Conservation (phyloP, 2,329 filamentous ascomycete species). For the Aspergillus vadensis region DNA sequence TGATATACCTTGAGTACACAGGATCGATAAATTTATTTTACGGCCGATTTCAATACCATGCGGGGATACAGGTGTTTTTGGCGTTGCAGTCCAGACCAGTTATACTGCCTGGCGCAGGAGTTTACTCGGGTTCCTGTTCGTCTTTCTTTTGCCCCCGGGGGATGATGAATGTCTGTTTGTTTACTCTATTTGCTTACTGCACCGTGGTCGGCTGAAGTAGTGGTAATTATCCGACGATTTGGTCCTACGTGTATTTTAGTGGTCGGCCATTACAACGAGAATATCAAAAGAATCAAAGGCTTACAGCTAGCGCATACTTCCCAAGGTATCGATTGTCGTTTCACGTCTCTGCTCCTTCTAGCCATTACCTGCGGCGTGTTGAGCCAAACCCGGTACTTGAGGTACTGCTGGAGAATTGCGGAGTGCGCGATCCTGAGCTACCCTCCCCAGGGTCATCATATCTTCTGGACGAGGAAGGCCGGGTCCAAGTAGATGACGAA, state of each 20-base stretch:
- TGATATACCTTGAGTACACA: constrained; percentile 30
- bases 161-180: constrained; percentile 5
- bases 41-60: constrained; percentile 6
- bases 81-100: constrained; percentile 8
- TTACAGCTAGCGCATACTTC: neutral
- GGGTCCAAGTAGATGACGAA: constrained; percentile 21
- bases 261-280: neutral
- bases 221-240: neutral
- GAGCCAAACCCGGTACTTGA: constrained; percentile 50
- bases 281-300: neutral
- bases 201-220: neutral
- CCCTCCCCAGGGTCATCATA: constrained; percentile 35
- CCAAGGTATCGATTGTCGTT: neutral
- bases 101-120: neutral
- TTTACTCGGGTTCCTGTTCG: constrained; percentile 4
- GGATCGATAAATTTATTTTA: neutral
- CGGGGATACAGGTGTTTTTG: constrained; percentile 8
- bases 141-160: neutral
- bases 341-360: neutral
- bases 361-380: constrained; percentile 41
- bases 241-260: neutral
- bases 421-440: constrained; percentile 34
- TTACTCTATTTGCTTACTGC: neutral
- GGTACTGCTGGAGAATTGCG: constrained; percentile 35
- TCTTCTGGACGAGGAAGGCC: constrained; percentile 18